Evolutionary conservation across 768 basidiomycete genomes (phyloP), one percentile per base, ranked within the genome.

Genomic region (Postia placenta): DNA sequence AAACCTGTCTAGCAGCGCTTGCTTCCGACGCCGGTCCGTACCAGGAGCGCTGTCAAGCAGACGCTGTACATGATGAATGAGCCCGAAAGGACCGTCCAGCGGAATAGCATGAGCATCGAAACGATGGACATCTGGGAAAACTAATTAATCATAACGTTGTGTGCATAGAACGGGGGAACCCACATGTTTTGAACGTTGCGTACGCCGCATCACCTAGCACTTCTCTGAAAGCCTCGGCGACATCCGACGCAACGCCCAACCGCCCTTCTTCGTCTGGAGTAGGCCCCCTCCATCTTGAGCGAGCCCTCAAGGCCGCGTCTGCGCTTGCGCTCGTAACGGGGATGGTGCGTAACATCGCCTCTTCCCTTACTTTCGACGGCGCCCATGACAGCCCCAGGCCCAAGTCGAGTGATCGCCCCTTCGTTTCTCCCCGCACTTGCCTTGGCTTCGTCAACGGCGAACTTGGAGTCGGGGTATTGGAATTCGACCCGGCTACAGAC

Each of bases 21-120:
- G 67, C 52, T 68, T 72, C 55, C 76, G 79, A 51, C 66, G 74
- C 45, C 76, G 74, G 36, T 69, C 67, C 42, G 51, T 61, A 62
- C 67, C 65, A 20, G 72, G 70, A 4, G 81, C 69, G 24, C 54
- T 47, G 42, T 69, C 69, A 46, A 90, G 71, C 30, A 90, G 70
- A 39, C 73, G 71, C 57, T 81, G 78, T 5, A 87, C 81, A 37
- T 76, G 78, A 23, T 72, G 60, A n/a, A 87, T 70, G 36, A 90
- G 79, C 19, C 87, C 87, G 26, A 69, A 72, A 11, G 85, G 78
- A 14, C 87, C 87, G 50, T 89, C 84, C 43, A 89, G 80, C 2
- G 85, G 81, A 41, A 90, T 88, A 37, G 78, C 71, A 52, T 83
- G 78, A 17, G 81, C 81, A 61, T 89, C 87, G 58, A 84, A 89